Percentiles rank a stretch among this genome's conserved stretches.
These are phyloP conservation scores for Mucor plumbeus DNA, from an alignment of 371 early-diverging fungal genomes.

Conservation along the genomic window DNA sequence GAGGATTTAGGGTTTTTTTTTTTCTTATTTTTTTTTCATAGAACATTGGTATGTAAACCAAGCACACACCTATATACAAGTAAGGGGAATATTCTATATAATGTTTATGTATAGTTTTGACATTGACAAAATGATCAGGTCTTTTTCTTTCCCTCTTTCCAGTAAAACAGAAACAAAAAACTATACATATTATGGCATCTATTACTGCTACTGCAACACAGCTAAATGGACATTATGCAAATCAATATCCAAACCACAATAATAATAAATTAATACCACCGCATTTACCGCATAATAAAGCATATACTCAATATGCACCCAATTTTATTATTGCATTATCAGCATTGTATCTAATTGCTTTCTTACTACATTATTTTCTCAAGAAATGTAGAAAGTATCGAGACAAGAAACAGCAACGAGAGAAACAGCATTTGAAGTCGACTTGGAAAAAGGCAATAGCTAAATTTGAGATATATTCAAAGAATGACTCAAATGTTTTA, in stretches of 20 bases:
- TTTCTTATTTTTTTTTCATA: neutral
- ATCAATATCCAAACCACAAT: neutral
- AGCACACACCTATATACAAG: no score
- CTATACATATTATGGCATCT: neutral
- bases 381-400: neutral
- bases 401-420: conserved; percentile 5
- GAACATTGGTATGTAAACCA: conserved; percentile 7
- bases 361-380: neutral
- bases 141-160: neutral
- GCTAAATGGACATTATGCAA: conserved; percentile 1
- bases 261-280: neutral
- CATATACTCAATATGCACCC: conserved; percentile 15
- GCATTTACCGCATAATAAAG: conserved; percentile 3
- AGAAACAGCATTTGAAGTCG: conserved; percentile 12
- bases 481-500: neutral
- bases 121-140: neutral
- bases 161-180: neutral
- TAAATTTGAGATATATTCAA: conserved; percentile 1
- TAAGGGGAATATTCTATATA: neutral
- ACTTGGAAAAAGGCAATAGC: conserved; percentile 9
- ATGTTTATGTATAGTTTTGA: neutral
- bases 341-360: conserved; percentile 1
- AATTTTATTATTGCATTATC: conserved; percentile 9
- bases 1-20: neutral
- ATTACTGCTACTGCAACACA: neutral